Evolutionary conservation across 1,284 basidiomycete species (phyloP).

Genomic region (Ganoderma resinaceum): DNA sequence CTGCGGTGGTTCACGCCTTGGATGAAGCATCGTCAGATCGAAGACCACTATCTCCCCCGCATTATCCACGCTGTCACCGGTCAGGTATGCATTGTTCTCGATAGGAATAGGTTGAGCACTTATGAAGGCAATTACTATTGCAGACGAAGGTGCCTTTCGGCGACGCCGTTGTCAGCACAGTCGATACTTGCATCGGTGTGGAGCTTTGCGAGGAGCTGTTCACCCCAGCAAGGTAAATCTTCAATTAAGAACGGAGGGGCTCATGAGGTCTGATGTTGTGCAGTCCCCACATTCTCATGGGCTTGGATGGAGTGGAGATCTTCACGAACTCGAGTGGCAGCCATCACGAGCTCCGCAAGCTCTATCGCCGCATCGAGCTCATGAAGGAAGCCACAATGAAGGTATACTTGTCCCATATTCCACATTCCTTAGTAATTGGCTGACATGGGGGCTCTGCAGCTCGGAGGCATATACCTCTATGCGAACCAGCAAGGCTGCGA

Average conservation of each 20-base stretch:
- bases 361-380: slow-evolving; percentile 90
- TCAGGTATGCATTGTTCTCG: slow-evolving; percentile 62
- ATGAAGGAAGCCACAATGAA: slow-evolving; percentile 98
- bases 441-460: slow-evolving; percentile 57
- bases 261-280: slow-evolving; percentile 10
- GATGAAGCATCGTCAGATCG: slow-evolving; percentile 87
- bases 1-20: slow-evolving; percentile 97
- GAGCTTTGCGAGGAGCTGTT: slow-evolving; percentile 98
- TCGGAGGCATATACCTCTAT: slow-evolving; percentile 97
- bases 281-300: slow-evolving; percentile 96
- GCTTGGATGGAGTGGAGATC: slow-evolving; percentile 97
- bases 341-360: slow-evolving; percentile 96
- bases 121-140: background rate
- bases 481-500: slow-evolving; percentile 99
- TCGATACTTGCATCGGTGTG: slow-evolving; percentile 96
- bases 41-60: slow-evolving; percentile 89
- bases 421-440: background rate
- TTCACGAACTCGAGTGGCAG: slow-evolving; percentile 98
- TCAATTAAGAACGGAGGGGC: background rate
- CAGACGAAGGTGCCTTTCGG: slow-evolving; percentile 93
- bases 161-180: slow-evolving; percentile 91
- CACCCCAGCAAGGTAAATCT: slow-evolving; percentile 85
- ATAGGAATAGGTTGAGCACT: background rate
- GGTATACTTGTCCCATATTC: slow-evolving; percentile 47
- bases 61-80: slow-evolving; percentile 88